Evolutionary conservation across 2,329 filamentous ascomycete genomes (phyloP).

Genomic region (Reticulascus tulasneorum): DNA sequence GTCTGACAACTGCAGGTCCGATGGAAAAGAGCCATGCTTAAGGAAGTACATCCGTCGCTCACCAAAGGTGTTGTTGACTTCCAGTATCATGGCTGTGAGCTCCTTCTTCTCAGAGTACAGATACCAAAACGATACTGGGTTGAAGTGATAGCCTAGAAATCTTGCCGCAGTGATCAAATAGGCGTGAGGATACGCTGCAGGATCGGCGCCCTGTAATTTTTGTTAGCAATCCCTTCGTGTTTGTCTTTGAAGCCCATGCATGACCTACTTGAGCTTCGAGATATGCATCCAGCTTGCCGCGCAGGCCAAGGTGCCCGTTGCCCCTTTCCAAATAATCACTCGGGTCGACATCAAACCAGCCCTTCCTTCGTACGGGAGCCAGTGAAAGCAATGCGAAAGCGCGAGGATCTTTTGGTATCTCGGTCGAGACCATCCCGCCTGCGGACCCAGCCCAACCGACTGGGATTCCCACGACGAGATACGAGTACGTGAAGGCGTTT

Average conservation of each 20-base stretch:
- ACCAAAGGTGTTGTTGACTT: slow-evolving; percentile 75
- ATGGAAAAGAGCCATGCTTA: slow-evolving; percentile 28
- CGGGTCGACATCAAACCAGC: slow-evolving; percentile 58
- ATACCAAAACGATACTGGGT: slow-evolving; percentile 77
- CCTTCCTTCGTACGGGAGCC: slow-evolving; percentile 16
- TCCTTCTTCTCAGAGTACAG: slow-evolving; percentile 58
- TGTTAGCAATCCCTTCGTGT: slow-evolving; percentile 13
- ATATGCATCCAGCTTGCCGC: slow-evolving; percentile 59
- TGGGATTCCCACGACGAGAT: slow-evolving; percentile 65
- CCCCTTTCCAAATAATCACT: slow-evolving; percentile 59
- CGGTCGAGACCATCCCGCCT: slow-evolving; percentile 53
- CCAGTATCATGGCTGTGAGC: slow-evolving; percentile 62
- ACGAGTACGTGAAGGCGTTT: slow-evolving; percentile 67
- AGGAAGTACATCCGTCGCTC: slow-evolving; percentile 66
- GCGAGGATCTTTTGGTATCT: slow-evolving; percentile 16
- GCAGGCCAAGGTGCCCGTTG: slow-evolving; percentile 46
- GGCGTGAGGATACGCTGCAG: slow-evolving; percentile 58
- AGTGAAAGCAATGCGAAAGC: slow-evolving; percentile 27
- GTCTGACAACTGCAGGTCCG: slow-evolving; percentile 12
- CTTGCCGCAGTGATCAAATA: slow-evolving; percentile 69
- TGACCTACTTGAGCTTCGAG: slow-evolving; percentile 52
- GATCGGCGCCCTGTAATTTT: slow-evolving; percentile 50
- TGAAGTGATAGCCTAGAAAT: slow-evolving; percentile 68
- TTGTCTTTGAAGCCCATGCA: slow-evolving; percentile 14
- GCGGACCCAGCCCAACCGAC: slow-evolving; percentile 55